phyloP scores from a whole-genome alignment of 2,329 filamentous ascomycete genomes.

The Sclerotinia minor region DNA sequence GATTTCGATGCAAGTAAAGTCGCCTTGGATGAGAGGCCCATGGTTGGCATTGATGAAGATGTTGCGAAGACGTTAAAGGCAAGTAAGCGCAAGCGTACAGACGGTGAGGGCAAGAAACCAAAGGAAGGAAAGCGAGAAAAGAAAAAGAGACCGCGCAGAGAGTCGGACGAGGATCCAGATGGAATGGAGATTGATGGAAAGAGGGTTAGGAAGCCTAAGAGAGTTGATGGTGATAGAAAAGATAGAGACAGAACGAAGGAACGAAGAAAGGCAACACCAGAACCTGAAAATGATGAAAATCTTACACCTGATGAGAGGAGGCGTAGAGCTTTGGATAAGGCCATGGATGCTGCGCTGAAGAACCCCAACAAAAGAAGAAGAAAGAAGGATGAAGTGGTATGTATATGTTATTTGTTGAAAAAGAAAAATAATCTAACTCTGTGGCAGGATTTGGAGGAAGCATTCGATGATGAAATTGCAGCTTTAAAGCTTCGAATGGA shows the following conservation, averaged over 20 bases:
- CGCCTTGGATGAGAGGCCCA: slow-evolving; percentile 61
- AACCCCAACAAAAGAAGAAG: slow-evolving; percentile 65
- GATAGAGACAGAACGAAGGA: slow-evolving; percentile 40
- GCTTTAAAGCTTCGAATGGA: slow-evolving; percentile 89
- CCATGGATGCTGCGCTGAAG: slow-evolving; percentile 86
- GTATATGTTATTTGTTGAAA: slow-evolving; percentile 41
- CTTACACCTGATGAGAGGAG: slow-evolving; percentile 83
- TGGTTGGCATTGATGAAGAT: slow-evolving; percentile 66
- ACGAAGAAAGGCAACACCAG: slow-evolving; percentile 49
- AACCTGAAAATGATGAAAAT: slow-evolving; percentile 72
- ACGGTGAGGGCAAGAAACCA: slow-evolving; percentile 70
- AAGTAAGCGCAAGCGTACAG: slow-evolving; percentile 64
- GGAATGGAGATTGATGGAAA: slow-evolving; percentile 56
- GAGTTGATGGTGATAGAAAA: slow-evolving; percentile 43
- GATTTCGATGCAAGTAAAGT: slow-evolving; percentile 67
- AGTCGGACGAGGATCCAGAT: slow-evolving; percentile 48
- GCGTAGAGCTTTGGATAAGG: slow-evolving; percentile 78
- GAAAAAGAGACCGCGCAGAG: slow-evolving; percentile 62
- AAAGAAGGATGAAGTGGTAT: slow-evolving; percentile 85
- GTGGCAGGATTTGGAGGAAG: slow-evolving; percentile 78
- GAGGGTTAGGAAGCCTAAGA: slow-evolving; percentile 46
- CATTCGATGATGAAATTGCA: slow-evolving; percentile 87
- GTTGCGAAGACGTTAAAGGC: slow-evolving; percentile 63
- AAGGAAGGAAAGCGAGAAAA: slow-evolving; percentile 64
- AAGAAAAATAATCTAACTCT: slow-evolving; percentile 28